Base-by-base conservation (phyloP, 2,329 filamentous ascomycete genomes). In the Magnaporthiopsis incrustans region DNA sequence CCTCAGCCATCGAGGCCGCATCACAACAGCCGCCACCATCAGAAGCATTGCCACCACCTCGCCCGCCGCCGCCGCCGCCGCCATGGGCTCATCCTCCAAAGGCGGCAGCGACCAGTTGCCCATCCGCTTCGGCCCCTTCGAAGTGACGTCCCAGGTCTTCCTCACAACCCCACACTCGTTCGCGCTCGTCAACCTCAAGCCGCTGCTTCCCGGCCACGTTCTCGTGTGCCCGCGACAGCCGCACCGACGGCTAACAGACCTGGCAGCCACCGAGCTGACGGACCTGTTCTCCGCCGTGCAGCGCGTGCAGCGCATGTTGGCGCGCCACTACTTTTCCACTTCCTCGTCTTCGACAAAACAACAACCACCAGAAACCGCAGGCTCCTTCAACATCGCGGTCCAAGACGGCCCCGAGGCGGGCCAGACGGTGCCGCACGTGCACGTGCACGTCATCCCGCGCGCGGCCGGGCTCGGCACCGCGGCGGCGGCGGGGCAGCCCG, bases 101-200 rank as follows among this genome's bases (percentile, higher is more conserved):
- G 12, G 11, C 25, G 57, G 4, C 27, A 59, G 18, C 65, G 66
- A 60, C 18, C 38, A 53, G 44, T 5, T 4, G 15, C 22, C 44
- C 44, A 74, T 94, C 69, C 81, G 86, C 71, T 95, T 96, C 72
- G 91, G 91, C 18, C 83, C 87, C 11, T 93, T 90, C 72, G 80
- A 90, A 65, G 89, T 96, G 64, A 90, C 90, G 15, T 80, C 85
- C 25, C 90, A 97, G 90, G 91, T 97, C 79, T 98, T 98, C 80
- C 85, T 96, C 76, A 81, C 82, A 68, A 96, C 93, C 1, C 82
- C 85, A 0, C 82, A 89, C 71, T 91, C 89, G 69, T 97, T 92
- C 78, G 92, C 91, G 63, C 82, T 98, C 67, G 93, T 98, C 65
- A 99, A 99, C 78, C 86, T 98, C 74, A 97, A 97, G 77, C 95